Base-by-base conservation (phyloP, 1,139 yeast species). In the Meyerozyma sp. region DNA sequence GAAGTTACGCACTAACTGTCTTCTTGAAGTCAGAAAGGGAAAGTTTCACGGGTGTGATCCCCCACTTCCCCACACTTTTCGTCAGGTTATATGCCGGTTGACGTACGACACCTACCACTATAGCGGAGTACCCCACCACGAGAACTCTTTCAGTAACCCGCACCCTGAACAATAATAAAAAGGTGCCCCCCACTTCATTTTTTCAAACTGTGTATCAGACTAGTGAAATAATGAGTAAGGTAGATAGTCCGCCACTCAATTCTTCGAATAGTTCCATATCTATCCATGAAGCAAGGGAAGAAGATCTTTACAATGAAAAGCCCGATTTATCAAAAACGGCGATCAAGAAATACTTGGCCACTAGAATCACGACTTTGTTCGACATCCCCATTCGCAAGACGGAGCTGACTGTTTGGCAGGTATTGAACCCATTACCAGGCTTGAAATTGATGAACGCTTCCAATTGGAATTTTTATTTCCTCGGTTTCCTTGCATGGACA, bases 401-500 rank as follows among this genome's bases (percentile, higher is more conserved):
- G 1, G 50, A 43, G 32, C 44, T 40, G 34, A 44, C 43, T n/a
- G 51, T 48, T 48, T 46, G 44, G 32, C 49, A 51, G 25, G 45
- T 66, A n/a, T 37, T 77, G 36, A 81, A 81, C 56, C 86, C 86
- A 2, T 49, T 80, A 35, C 81, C 81, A 0, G 77, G 76, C 26
- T 63, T 82, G 29, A 59, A 59, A 21, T 57, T 60, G 49, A 68
- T 82, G 57, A 66, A 67, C 20, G 58, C 65, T 40, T 65, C 61
- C 42, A 81, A 81, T 46, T 82, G 90, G 88, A 68, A 77, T 43
- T 79, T 82, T 59, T 82, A 84, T 56, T 47, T 70, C 26, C 69
- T 82, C 39, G 90, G 89, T 3, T 81, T 82, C 53, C 57, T 72
- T 48, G 88, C 85, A 27, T 86, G 94, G 94, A 74, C 89, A 4